Evolutionary conservation across 768 basidiomycete genomes (phyloP).

Genomic region (Scleroderma citrinum): DNA sequence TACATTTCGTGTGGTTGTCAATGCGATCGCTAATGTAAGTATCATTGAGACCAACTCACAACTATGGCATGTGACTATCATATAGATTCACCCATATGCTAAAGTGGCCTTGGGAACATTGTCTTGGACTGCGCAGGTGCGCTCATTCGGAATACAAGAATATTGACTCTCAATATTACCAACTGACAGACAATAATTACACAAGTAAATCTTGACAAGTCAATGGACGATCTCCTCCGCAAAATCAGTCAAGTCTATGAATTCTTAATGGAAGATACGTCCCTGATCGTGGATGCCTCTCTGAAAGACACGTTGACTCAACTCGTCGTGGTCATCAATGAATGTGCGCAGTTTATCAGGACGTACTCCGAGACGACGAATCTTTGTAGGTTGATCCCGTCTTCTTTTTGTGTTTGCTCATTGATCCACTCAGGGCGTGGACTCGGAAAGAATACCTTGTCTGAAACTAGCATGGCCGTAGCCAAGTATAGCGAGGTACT

Average conservation of each 20-base stretch:
- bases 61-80: background rate
- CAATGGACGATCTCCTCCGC: background rate
- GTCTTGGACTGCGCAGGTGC: background rate
- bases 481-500: background rate
- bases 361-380: constrained; percentile 19
- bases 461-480: background rate
- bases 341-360: constrained; percentile 23
- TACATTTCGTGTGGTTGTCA: background rate
- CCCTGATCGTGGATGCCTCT: constrained; percentile 1
- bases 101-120: background rate
- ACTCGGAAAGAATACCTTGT: background rate
- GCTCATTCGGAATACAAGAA: background rate
- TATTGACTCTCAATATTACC: background rate
- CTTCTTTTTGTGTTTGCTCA: background rate
- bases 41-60: background rate
- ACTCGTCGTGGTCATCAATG: background rate
- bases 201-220: background rate
- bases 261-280: background rate
- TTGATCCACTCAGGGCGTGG: background rate
- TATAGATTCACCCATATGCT: constrained; percentile 1
- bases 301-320: constrained; percentile 7
- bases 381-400: constrained; percentile 6
- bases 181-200: background rate
- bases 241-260: background rate
- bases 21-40: background rate